Percentiles rank a stretch among this genome's conserved stretches.
Evolutionary conservation across 2,329 filamentous ascomycete genomes (phyloP).

Genomic region (Aspergillus unguis): DNA sequence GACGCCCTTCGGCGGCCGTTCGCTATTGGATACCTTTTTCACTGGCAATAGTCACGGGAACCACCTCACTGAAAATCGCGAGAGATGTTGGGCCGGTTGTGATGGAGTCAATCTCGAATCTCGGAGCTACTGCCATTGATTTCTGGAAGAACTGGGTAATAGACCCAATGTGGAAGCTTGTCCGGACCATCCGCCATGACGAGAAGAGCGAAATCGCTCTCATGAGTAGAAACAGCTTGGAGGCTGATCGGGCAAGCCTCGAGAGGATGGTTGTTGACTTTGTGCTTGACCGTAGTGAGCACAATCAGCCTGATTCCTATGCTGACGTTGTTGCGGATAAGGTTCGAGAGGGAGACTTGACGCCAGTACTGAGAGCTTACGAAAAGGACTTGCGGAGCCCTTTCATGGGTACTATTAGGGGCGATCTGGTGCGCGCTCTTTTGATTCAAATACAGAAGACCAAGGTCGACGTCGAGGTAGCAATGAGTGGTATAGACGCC

Average conservation of each 20-base stretch:
- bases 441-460: slow-evolving; percentile 98
- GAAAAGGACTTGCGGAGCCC: slow-evolving; percentile 83
- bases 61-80: slow-evolving; percentile 77
- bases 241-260: slow-evolving; percentile 83
- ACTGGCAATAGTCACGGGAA: slow-evolving; percentile 72
- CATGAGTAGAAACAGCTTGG: slow-evolving; percentile 89
- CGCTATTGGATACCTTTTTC: slow-evolving; percentile 85
- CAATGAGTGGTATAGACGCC: slow-evolving; percentile 91
- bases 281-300: slow-evolving; percentile 72
- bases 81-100: slow-evolving; percentile 74
- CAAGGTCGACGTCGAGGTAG: slow-evolving; percentile 95
- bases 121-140: slow-evolving; percentile 75
- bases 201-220: slow-evolving; percentile 90
- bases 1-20: slow-evolving; percentile 69
- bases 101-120: slow-evolving; percentile 70
- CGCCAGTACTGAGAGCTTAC: slow-evolving; percentile 84
- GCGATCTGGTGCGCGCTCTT: slow-evolving; percentile 83
- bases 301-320: slow-evolving; percentile 49
- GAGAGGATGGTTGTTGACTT: slow-evolving; percentile 99
- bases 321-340: slow-evolving; percentile 66
- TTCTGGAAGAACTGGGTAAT: slow-evolving; percentile 98
- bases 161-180: slow-evolving; percentile 74
- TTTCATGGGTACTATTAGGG: slow-evolving; percentile 75
- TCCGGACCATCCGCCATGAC: slow-evolving; percentile 91
- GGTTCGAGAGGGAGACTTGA: slow-evolving; percentile 88